Evolutionary conservation across 202 grass and related monocot species (phyloP), one percentile per base, ranked within the genome.

Genomic region (Carex sylvatica): DNA sequence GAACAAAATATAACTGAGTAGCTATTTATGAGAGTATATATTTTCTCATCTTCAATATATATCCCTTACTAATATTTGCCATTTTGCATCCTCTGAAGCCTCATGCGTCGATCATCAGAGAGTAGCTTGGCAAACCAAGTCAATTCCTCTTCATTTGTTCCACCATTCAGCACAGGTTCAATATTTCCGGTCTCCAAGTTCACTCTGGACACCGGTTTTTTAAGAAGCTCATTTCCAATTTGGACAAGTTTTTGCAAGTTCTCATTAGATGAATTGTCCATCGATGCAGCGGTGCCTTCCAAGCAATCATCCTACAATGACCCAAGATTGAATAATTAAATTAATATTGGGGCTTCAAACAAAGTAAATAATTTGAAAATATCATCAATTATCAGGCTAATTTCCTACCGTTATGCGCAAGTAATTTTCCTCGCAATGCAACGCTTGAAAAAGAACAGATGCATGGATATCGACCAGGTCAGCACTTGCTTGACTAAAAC

Each of bases 391-490:
- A 49, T 53, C 8, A 71, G 15, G 12, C 5, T 54, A 58, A 59
- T 44, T 52, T 63, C 46, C 22, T 84, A 84, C 86, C 86, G 80
- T 81, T 85, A 91, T 91, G 5, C 92, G 81, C 11, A 94, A 71
- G 62, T 94, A 92, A 5, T 72, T 31, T 30, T 63, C 44, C 22
- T 86, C 61, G 6, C 22, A 84, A 66, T 56, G 58, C 61, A 94
- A 81, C 1, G 87, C 85, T 68, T 90, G 89, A 66, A 94, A 94
- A 54, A 94, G 77, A 73, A 89, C 80, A 5, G 85, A 94, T 65
- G 74, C 38, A 13, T 94, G 89, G 83, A 94, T 91, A 84, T 94
- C 92, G 6, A 91, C 85, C 40, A 94, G 31, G 54, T 94, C 92
- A 10, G 81, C 11, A 56, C 87, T 89, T 2, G 80, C 89, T 40